Evolutionary conservation across 2,329 filamentous ascomycete species (phyloP), one percentile per base, ranked within the genome.

Genomic region (Fusarium stilboides): DNA sequence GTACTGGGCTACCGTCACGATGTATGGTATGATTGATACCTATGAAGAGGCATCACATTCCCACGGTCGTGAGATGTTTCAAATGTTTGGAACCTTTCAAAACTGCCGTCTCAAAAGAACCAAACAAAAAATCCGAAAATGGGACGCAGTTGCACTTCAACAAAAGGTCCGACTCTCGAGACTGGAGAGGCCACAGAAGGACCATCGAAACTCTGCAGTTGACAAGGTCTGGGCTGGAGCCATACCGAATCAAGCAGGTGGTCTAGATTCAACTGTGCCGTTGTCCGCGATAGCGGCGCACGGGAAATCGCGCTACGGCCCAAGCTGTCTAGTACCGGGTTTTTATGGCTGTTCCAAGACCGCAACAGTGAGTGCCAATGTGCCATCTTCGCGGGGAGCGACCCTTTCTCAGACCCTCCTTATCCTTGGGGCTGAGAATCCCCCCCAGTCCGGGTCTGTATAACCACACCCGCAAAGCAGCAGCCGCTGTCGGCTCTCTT

Each of bases 121-220:
- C 46, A 43, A 65, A 57, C 33, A 46, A 52, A 45, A 51, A 52
- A 34, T 33, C 26, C 33, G 40, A 39, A 46, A 57, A 60, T 40
- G 43, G n/a, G 36, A 56, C 19, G 26, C 34, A 39, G 34, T 28
- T 47, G n/a, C 51, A 42, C 22, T 44, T 51, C 19, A 46, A 74
- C 66, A 71, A 74, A 74, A 74, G 72, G 72, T 71, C 72, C 72
- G 68, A 72, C 62, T 70, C 42, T 58, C 34, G 28, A 64, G 53
- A 52, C 49, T 59, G 45, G 28, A 43, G 42, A 57, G 63, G 36
- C 65, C 65, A 58, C 43, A 58, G 50, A 60, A 57, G 20, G 46
- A 62, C 61, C 45, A 54, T 59, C 31, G 40, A 53, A 69, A 36
- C 57, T 66, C 51, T 62, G 43, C n/a, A 54, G 45, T 43, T n/a